Base-by-base conservation (phyloP, 129 eudicot species). In the Dittrichia graveolens region DNA sequence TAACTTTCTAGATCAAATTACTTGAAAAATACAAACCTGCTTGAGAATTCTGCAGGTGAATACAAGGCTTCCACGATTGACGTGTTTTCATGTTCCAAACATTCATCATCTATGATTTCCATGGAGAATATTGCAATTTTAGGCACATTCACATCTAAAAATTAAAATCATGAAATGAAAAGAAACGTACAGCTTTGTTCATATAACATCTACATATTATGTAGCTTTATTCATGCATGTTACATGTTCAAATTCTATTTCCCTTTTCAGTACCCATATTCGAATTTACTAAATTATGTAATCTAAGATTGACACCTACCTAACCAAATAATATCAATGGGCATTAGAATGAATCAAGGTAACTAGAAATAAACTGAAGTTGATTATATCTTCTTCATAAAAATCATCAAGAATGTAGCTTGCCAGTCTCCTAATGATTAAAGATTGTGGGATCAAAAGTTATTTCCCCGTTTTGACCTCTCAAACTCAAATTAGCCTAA, bases 21-120 rank as follows among this genome's bases (percentile, higher is more conserved):
- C 35, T 61, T 42, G 59, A 69, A 69, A 78, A 79, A 10, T 46
- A 48, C 85, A 66, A 75, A 94, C 98, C 98, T 94, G 85, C 52
- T 76, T 81, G 83, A 43, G 90, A 73, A 72, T 74, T 73, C 49
- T 78, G 85, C 61, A 85, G 83, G 47, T 84, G 62, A 41, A 75
- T 79, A 81, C 93, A 94, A 67, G 99, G 97, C 82, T 86, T 90
- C 99, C 99, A 94, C 47, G 77, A 77, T 81, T 83, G 92, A 74
- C 77, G 90, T 7, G 46, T 58, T 66, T 86, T 89, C 64, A 91
- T 83, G 63, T 84, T 87, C 99, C 99, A 94, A 4, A 81, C 97
- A 53, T 85, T 85, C 79, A 71, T 65, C 81, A 94, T 65, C 99
- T 94, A 88, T 47, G 41, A 52, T 53, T 45, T 40, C 66, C 69